Conservation (phyloP, 2,329 filamentous ascomycete genomes). For the Aspergillus terreus region DNA sequence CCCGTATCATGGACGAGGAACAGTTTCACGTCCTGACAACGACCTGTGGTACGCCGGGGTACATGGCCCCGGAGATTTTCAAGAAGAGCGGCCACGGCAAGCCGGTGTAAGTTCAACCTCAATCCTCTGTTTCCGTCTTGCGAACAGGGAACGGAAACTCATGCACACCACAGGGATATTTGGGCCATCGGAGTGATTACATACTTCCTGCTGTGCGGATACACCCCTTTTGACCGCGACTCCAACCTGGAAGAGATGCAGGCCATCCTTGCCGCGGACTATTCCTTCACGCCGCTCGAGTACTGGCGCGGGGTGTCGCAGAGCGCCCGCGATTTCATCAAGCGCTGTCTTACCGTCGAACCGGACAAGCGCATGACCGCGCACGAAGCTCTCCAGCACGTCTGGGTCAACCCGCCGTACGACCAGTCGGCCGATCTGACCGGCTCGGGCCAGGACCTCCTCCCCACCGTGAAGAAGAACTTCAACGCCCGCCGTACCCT, state of each 20-base stretch:
- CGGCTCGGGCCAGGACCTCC: conserved; percentile 50
- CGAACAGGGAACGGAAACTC: neutral
- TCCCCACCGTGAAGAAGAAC: conserved; percentile 67
- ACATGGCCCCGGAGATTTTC: conserved; percentile 99
- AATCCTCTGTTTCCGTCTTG: neutral
- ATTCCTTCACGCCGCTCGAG: conserved; percentile 87
- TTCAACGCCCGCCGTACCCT: conserved; percentile 64
- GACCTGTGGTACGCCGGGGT: conserved; percentile 94
- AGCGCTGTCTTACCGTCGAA: conserved; percentile 85
- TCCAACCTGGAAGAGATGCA: conserved; percentile 99
- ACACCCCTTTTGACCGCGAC: conserved; percentile 96
- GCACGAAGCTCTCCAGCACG: conserved; percentile 66
- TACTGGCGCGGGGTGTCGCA: conserved; percentile 95
- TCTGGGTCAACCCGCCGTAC: conserved; percentile 60
- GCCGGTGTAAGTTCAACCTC: conserved; percentile 63
- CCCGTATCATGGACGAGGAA: conserved; percentile 97
- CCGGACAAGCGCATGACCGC: conserved; percentile 84
- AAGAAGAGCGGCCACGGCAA: conserved; percentile 98
- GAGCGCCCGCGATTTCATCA: conserved; percentile 86
- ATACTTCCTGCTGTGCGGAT: conserved; percentile 96
- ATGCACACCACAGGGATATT: conserved; percentile 60
- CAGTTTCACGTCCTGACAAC: conserved; percentile 97
- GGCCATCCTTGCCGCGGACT: conserved; percentile 93
- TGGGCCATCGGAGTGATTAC: conserved; percentile 99
- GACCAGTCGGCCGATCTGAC: conserved; percentile 34